Conservation (phyloP, 2,329 filamentous ascomycete species). For the Scedosporium dehoogii region DNA sequence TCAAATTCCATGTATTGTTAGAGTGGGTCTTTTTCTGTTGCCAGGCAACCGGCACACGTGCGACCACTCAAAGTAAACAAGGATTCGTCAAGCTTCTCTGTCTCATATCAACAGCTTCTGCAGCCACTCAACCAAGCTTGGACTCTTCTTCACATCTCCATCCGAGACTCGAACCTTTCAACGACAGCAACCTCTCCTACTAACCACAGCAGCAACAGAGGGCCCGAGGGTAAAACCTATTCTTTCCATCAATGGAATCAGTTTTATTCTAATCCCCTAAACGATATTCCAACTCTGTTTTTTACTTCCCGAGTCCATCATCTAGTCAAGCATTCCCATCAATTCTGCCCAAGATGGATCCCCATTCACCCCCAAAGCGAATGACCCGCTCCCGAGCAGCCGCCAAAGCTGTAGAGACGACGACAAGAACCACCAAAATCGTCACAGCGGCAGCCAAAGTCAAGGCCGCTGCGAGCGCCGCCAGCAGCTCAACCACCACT, state of each 20-base stretch:
- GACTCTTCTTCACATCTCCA: neutral
- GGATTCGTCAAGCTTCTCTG: neutral
- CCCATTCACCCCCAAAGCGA: constrained; percentile 46
- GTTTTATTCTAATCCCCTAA: neutral
- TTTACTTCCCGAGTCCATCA: neutral
- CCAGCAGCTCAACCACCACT: constrained; percentile 61
- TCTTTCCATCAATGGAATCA: neutral
- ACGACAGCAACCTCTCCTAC: neutral
- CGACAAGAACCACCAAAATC: constrained; percentile 31
- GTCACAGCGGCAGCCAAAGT: constrained; percentile 39
- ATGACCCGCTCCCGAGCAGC: constrained; percentile 42
- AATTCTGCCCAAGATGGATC: constrained; percentile 32
- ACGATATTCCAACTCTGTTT: neutral
- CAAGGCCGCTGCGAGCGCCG: constrained; percentile 28
- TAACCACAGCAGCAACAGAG: neutral
- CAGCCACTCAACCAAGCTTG: neutral
- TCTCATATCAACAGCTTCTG: neutral
- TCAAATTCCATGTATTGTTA: no score
- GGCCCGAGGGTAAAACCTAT: neutral
- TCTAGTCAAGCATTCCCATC: neutral
- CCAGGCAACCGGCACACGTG: constrained; percentile 1
- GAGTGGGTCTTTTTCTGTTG: constrained; percentile 5
- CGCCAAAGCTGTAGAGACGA: constrained; percentile 25
- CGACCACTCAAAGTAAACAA: constrained; percentile 3
- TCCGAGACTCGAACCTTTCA: neutral